A percentile compares a stretch with the other conserved stretches of the same genome.
Evolutionary conservation across 495 filamentous ascomycete species (phyloP).

Genomic region (Cudoniella acicularis): DNA sequence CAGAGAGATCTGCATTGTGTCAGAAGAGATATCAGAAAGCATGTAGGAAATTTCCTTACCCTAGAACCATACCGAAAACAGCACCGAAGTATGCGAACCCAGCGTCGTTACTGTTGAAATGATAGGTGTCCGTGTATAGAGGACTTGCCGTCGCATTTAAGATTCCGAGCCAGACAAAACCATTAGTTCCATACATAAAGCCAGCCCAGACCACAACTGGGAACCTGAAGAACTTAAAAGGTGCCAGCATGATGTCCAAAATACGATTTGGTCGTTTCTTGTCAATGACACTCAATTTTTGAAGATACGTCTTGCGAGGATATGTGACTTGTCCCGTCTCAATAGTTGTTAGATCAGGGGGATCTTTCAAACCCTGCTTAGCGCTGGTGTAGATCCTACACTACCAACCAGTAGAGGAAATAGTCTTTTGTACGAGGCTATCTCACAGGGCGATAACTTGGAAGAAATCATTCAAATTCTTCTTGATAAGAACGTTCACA

Average conservation of each 20-base stretch:
- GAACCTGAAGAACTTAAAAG: conserved; percentile 23
- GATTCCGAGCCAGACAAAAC: conserved; percentile 26
- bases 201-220: conserved; percentile 27
- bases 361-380: too few species aligned
- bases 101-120: conserved; percentile 6
- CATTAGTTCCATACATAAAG: conserved; percentile 29
- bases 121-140: conserved; percentile 3
- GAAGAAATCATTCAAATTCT: too few species aligned
- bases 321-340: conserved; percentile 5
- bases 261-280: conserved; percentile 5
- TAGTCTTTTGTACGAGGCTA: too few species aligned
- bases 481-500: too few species aligned
- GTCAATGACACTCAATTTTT: conserved; percentile 10
- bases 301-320: conserved; percentile 9
- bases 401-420: too few species aligned
- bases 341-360: background rate
- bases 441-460: too few species aligned
- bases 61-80: conserved; percentile 10
- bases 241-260: conserved; percentile 18
- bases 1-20: conserved; percentile 8
- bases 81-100: conserved; percentile 11
- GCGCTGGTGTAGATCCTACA: too few species aligned
- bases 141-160: conserved; percentile 25
- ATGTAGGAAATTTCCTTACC: too few species aligned
- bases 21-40: too few species aligned